Evolutionary conservation across 2,329 filamentous ascomycete genomes (phyloP).

Genomic region (Cladorrhinum sp.): DNA sequence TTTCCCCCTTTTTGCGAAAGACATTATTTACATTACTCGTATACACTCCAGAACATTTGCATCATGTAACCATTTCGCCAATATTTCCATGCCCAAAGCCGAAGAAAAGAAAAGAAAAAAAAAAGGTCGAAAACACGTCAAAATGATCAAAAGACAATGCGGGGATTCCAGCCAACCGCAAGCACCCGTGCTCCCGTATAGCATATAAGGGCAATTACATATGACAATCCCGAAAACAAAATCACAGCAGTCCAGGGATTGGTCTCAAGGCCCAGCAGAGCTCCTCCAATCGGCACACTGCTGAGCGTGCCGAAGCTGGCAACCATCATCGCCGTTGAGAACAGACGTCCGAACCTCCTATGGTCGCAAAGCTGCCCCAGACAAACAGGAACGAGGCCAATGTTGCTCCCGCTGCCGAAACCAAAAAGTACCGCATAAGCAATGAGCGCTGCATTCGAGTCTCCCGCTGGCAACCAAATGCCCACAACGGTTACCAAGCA

Average conservation of each 20-base stretch:
- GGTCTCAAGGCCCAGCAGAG: constrained; percentile 32
- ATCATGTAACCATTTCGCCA: not conserved
- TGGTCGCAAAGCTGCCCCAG: constrained; percentile 77
- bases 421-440: constrained; percentile 72
- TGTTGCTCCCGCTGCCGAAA: constrained; percentile 74
- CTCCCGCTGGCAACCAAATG: constrained; percentile 66
- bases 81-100: not conserved
- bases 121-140: not conserved
- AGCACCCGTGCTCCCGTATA: constrained; percentile 35
- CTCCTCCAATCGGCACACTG: constrained; percentile 45
- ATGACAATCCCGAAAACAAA: constrained; percentile 38
- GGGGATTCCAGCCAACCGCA: constrained; percentile 36
- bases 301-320: constrained; percentile 66
- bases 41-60: not conserved
- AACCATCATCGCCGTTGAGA: constrained; percentile 73
- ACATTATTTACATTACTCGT: no score
- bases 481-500: constrained; percentile 57
- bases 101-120: not conserved
- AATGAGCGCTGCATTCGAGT: constrained; percentile 56
- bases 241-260: constrained; percentile 39
- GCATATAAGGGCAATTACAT: constrained; percentile 34
- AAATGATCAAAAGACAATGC: constrained; percentile 27
- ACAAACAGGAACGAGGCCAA: constrained; percentile 75
- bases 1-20: not conserved
- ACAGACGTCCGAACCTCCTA: constrained; percentile 63